These are phyloP conservation scores for Agrocybe praecox DNA, from an alignment of 768 basidiomycete genomes.

Conservation along the genomic window DNA sequence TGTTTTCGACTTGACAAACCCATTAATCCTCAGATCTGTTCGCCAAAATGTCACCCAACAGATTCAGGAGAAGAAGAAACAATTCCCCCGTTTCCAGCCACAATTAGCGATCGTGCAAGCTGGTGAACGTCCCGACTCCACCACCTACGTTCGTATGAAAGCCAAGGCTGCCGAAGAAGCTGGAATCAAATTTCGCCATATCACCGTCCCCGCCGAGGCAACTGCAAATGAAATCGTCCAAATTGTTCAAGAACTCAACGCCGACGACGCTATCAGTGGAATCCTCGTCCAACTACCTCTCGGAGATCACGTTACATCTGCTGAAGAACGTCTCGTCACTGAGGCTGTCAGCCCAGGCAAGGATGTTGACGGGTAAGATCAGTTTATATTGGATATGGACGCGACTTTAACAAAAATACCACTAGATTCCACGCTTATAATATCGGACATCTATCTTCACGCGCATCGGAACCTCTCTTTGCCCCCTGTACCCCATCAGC, in stretches of 20 bases:
- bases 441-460: slow-evolving; percentile 92
- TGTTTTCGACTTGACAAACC: slow-evolving; percentile 12
- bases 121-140: slow-evolving; percentile 88
- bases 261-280: slow-evolving; percentile 80
- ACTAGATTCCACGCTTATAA: slow-evolving; percentile 96
- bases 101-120: slow-evolving; percentile 93
- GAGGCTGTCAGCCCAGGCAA: slow-evolving; percentile 93
- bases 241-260: slow-evolving; percentile 80
- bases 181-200: slow-evolving; percentile 85
- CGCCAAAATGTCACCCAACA: slow-evolving; percentile 73
- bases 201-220: slow-evolving; percentile 70
- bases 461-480: slow-evolving; percentile 88
- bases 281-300: slow-evolving; percentile 96
- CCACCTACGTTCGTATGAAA: slow-evolving; percentile 97
- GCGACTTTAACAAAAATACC: neutral
- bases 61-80: slow-evolving; percentile 64
- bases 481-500: slow-evolving; percentile 95
- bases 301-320: slow-evolving; percentile 75
- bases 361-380: slow-evolving; percentile 90
- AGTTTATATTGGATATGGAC: neutral
- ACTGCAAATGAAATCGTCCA: slow-evolving; percentile 76
- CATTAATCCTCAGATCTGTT: slow-evolving; percentile 58
- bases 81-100: slow-evolving; percentile 87
- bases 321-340: slow-evolving; percentile 89
- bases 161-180: slow-evolving; percentile 92